These are phyloP conservation scores for Knufia petricola DNA, from an alignment of 2,329 filamentous ascomycete species.

Conservation along the genomic window DNA sequence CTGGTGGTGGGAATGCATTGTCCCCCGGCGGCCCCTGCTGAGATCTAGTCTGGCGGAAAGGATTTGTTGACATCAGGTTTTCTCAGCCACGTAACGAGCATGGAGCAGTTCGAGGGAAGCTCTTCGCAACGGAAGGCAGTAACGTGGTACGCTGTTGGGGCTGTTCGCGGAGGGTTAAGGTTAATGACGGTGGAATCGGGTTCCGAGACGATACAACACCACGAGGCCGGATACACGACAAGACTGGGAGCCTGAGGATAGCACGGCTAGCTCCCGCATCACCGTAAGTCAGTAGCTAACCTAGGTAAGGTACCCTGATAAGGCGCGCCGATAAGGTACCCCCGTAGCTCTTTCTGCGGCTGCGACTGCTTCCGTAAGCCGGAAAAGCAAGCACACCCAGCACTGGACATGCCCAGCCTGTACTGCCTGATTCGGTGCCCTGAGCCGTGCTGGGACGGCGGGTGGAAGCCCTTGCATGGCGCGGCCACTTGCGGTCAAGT, in stretches of 20 bases:
- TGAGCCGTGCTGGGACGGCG: background rate
- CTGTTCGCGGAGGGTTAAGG: background rate
- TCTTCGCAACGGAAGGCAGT: background rate
- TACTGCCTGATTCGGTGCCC: background rate
- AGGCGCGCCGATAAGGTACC: too few species aligned
- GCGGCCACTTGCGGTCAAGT: too few species aligned
- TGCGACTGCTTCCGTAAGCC: background rate
- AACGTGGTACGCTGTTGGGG: background rate
- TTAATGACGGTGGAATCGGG: background rate
- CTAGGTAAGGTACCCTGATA: too few species aligned
- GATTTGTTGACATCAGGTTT: constrained; percentile 32
- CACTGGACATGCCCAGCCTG: too few species aligned
- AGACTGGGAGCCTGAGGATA: too few species aligned
- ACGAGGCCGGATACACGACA: background rate
- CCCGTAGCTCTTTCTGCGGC: too few species aligned
- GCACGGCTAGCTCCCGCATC: background rate
- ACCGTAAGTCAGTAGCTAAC: too few species aligned
- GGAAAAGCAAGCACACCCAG: background rate
- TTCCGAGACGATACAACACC: background rate
- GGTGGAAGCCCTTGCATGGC: background rate
- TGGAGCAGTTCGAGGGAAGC: background rate
- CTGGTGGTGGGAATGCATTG: constrained; percentile 19
- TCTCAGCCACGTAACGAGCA: constrained; percentile 13
- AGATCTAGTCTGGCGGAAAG: constrained; percentile 37
- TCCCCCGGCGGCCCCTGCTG: constrained; percentile 27